These are phyloP conservation scores for Ascochyta koolunga DNA, from an alignment of 2,329 filamentous ascomycete species.

Conservation along the genomic window DNA sequence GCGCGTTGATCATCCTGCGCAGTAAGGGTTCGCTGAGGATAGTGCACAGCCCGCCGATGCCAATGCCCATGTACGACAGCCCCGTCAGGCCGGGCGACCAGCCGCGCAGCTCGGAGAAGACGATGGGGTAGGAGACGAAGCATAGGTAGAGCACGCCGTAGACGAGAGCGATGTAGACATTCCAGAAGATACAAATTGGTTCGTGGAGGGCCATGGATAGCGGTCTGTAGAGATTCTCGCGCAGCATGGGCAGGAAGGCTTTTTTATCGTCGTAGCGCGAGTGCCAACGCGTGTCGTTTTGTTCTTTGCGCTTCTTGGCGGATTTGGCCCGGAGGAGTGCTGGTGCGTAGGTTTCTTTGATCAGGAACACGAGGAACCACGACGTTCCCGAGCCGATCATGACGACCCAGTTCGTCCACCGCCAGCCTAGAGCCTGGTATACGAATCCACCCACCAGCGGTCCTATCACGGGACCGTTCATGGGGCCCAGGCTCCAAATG, in stretches of 20 bases:
- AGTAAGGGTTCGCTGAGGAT: constrained; percentile 69
- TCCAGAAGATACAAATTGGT: constrained; percentile 84
- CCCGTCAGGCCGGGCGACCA: constrained; percentile 77
- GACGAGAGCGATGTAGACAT: constrained; percentile 73
- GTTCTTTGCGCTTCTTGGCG: constrained; percentile 69
- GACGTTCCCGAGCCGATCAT: constrained; percentile 70
- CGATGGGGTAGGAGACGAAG: constrained; percentile 88
- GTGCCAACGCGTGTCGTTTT: constrained; percentile 74
- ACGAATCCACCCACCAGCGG: constrained; percentile 83
- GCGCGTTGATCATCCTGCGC: constrained; percentile 76
- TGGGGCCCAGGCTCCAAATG: constrained; percentile 81
- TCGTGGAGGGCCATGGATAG: constrained; percentile 80
- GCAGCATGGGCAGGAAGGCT: constrained; percentile 70
- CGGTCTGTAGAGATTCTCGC: constrained; percentile 76
- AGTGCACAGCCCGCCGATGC: constrained; percentile 59
- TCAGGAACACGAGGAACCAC: constrained; percentile 60
- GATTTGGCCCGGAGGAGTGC: constrained; percentile 77
- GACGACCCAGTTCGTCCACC: constrained; percentile 78
- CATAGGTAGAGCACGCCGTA: constrained; percentile 89
- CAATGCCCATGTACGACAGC: constrained; percentile 77
- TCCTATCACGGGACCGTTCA: constrained; percentile 70
- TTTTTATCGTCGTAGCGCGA: constrained; percentile 81
- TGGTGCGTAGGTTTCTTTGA: constrained; percentile 79
- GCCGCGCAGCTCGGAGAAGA: constrained; percentile 75
- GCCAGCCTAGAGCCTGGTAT: constrained; percentile 79